A percentile compares a stretch with the other conserved stretches of the same genome.
These are phyloP conservation scores for Rutstroemia sp. DNA, from an alignment of 2,329 filamentous ascomycete species.

Conservation along the genomic window DNA sequence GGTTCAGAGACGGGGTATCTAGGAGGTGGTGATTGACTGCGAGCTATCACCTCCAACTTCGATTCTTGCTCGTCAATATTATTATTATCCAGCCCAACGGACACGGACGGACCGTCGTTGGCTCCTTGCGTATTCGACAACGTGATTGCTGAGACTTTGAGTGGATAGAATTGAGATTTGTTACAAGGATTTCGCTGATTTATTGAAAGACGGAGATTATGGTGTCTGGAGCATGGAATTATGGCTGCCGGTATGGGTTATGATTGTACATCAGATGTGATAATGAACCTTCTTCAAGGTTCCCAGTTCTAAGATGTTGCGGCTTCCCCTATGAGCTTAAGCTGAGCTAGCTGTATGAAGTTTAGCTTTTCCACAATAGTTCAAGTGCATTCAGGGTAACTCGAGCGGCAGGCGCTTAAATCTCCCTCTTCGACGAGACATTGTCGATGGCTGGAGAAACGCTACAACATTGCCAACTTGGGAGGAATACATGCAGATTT, in stretches of 20 bases:
- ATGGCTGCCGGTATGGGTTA: not conserved
- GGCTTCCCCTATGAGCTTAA: no score
- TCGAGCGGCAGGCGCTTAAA: no score
- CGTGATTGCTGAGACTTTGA: conserved; percentile 32
- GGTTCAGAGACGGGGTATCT: conserved; percentile 49
- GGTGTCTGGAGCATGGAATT: not conserved
- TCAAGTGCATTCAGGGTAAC: no score
- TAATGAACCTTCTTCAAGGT: not conserved
- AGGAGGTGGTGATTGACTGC: conserved; percentile 47
- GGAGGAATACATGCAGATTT: no score
- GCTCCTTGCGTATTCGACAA: conserved; percentile 41
- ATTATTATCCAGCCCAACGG: conserved; percentile 32
- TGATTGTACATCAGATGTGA: not conserved
- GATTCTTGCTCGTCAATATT: conserved; percentile 20
- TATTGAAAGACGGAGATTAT: conserved; percentile 6
- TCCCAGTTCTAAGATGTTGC: no score
- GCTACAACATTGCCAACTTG: no score
- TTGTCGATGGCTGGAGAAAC: no score
- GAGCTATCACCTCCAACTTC: conserved; percentile 31
- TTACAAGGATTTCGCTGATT: conserved; percentile 8
- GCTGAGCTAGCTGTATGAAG: no score
- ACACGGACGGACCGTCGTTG: conserved; percentile 34
- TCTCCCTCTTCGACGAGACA: no score
- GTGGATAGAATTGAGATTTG: conserved; percentile 9
- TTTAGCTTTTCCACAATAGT: no score